These are phyloP conservation scores for Sphagnum contortum DNA, from an alignment of 225 moss, liverwort and hornwort species.

Conservation along the genomic window DNA sequence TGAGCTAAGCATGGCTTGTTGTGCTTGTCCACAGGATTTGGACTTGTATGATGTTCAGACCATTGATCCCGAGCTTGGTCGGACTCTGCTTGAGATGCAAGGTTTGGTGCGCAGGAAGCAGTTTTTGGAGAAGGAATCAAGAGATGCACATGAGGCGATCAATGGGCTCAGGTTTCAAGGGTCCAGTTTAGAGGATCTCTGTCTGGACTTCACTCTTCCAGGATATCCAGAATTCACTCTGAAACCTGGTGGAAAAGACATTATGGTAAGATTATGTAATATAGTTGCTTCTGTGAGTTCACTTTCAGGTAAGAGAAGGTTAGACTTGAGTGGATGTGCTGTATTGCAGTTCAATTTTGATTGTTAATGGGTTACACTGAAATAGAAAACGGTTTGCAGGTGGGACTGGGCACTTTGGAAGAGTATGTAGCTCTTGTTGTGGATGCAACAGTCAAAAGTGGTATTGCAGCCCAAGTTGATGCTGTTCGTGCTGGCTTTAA, in stretches of 20 bases:
- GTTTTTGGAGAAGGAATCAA: slow-evolving; percentile 37
- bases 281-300: background rate
- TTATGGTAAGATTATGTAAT: slow-evolving; percentile 31
- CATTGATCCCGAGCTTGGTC: slow-evolving; percentile 73
- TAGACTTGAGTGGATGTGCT: slow-evolving; percentile 1
- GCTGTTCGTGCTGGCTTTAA: slow-evolving; percentile 86
- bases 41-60: slow-evolving; percentile 72
- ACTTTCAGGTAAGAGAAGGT: background rate
- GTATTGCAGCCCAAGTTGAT: slow-evolving; percentile 70
- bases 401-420: slow-evolving; percentile 70
- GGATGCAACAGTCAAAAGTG: slow-evolving; percentile 77
- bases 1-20: background rate
- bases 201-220: slow-evolving; percentile 90
- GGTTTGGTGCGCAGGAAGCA: slow-evolving; percentile 65
- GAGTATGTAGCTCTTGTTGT: slow-evolving; percentile 82
- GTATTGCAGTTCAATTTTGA: background rate
- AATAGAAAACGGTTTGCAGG: slow-evolving; percentile 19
- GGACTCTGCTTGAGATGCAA: slow-evolving; percentile 84
- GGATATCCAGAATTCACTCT: slow-evolving; percentile 70
- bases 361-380: no score
- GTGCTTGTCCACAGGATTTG: slow-evolving; percentile 52
- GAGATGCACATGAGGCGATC: slow-evolving; percentile 22
- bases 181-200: slow-evolving; percentile 73
- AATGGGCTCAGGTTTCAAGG: slow-evolving; percentile 49
- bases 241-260: slow-evolving; percentile 54